Percentiles rank a stretch among this genome's conserved stretches.
phyloP scores from a whole-genome alignment of 129 eudicot genomes.

The Ambrosia trifida region DNA sequence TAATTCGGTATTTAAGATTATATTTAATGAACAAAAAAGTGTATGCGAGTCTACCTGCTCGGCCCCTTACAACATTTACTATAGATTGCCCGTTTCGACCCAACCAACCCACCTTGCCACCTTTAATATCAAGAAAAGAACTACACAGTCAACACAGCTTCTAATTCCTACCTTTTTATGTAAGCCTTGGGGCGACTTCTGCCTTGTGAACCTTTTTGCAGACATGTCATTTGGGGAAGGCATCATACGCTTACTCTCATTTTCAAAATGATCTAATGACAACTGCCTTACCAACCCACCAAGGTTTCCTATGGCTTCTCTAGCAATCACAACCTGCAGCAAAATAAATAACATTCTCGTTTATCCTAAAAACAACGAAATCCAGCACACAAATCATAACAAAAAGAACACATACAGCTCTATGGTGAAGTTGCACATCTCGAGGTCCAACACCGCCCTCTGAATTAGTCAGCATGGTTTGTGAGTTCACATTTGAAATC shows the following conservation, averaged over 20 bases:
- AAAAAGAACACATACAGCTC: constrained; percentile 65
- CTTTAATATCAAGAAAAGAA: neutral
- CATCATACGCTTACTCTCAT: constrained; percentile 88
- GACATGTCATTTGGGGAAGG: constrained; percentile 70
- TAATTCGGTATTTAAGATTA: neutral
- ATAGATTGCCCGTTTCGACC: constrained; percentile 7
- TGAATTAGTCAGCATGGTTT: constrained; percentile 51
- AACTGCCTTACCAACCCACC: constrained; percentile 97
- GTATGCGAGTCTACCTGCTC: neutral
- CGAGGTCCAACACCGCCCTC: constrained; percentile 60
- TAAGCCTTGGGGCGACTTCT: constrained; percentile 95
- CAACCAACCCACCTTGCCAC: constrained; percentile 9
- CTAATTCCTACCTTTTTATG: constrained; percentile 68
- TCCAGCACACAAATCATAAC: neutral
- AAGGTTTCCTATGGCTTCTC: constrained; percentile 85
- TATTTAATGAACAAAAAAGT: neutral
- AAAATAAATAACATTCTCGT: constrained; percentile 3
- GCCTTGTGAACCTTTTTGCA: constrained; percentile 68
- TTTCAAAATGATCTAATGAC: constrained; percentile 92
- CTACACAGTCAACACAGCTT: neutral
- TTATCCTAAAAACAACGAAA: constrained; percentile 4
- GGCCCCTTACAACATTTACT: neutral
- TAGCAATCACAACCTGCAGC: constrained; percentile 91
- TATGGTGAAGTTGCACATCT: constrained; percentile 92
- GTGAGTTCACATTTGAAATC: constrained; percentile 52